Base-by-base conservation (phyloP, 225 moss, liverwort and hornwort species). In the Straminergon stramineum region DNA sequence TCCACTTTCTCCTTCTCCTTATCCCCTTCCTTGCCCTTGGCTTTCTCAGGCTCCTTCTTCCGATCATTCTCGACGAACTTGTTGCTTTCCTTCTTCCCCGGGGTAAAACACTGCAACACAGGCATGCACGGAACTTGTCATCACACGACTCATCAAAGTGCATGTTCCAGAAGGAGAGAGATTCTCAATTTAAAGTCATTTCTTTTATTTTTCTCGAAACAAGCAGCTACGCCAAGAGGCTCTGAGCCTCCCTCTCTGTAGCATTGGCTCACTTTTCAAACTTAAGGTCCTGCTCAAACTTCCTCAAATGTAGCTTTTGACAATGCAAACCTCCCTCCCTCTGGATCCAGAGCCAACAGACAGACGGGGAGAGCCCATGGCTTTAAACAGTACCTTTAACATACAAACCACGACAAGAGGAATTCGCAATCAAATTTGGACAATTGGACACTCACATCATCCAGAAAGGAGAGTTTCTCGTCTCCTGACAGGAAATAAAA, bases 381-480 rank as follows among this genome's bases (percentile, higher is more conserved):
- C 55, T 53, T 20, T 1, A 37, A n/a, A n/a, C 18, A 30, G 53
- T 24, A 48, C 48, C 48, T 48, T 48, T 48, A 27, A 55, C n/a
- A 27, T 21, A 13, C 26, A 74, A 60, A 6, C 24, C 65, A 65
- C 51, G 12, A 32, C 26, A 65, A 17, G 48, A 48, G 13, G 34
- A 26, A 35, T 45, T 75, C 27, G 13, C 69, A 37, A 58, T 26
- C 35, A 14, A 57, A 53, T 66, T 23, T 26, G 57, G 57, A 37
- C 56, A 79, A 56, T 66, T 53, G 32, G 41, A 56, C 45, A 78
- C 93, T 89, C 87, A 91, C 92, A 39, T 93, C 93, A 16, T 91
- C 78, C 34, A 93, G 11, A 17, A 63, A 90, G 71, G 77, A 65
- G 41, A 77, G 65, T 85, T 93, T 93, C 82, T 88, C 87, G 3